These are phyloP conservation scores for Zymoseptoria tritici DNA, from an alignment of 2,329 filamentous ascomycete genomes.

Conservation along the genomic window DNA sequence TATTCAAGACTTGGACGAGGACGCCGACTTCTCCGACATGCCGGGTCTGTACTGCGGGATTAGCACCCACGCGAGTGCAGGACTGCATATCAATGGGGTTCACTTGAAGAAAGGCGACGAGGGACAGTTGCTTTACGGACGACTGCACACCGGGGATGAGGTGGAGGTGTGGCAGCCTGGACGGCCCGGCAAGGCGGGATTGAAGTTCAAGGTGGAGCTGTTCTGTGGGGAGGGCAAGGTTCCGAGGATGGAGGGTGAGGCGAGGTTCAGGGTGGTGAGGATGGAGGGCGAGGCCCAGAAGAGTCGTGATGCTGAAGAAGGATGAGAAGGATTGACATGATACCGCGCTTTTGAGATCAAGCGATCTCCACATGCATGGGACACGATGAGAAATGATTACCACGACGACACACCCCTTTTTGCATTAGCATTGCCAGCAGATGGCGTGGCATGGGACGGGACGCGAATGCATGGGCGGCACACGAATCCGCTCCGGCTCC, in stretches of 20 bases:
- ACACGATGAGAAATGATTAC: not conserved
- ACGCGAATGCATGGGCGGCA: not conserved
- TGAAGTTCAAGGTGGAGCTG: slow-evolving; percentile 40
- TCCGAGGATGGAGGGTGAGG: slow-evolving; percentile 6
- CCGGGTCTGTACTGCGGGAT: slow-evolving; percentile 60
- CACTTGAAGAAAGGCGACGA: slow-evolving; percentile 51
- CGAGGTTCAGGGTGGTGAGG: slow-evolving; percentile 4
- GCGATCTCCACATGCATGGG: not conserved
- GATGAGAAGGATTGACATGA: not conserved
- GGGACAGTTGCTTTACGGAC: slow-evolving; percentile 51
- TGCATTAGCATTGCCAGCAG: not conserved
- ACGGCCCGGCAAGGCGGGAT: slow-evolving; percentile 24
- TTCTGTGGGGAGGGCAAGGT: slow-evolving; percentile 32
- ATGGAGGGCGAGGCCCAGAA: not conserved
- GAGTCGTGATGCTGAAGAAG: not conserved
- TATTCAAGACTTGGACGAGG: slow-evolving; percentile 50
- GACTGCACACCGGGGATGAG: slow-evolving; percentile 68
- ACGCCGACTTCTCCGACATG: slow-evolving; percentile 47
- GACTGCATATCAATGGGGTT: slow-evolving; percentile 71
- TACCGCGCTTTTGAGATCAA: not conserved
- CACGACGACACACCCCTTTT: not conserved
- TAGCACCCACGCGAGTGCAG: slow-evolving; percentile 67
- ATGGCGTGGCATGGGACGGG: not conserved
- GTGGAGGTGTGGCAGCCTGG: slow-evolving; percentile 60
- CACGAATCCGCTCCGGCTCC: not conserved